These are phyloP conservation scores for Firmiana major DNA, from an alignment of 345 rosid species.

Conservation along the genomic window DNA sequence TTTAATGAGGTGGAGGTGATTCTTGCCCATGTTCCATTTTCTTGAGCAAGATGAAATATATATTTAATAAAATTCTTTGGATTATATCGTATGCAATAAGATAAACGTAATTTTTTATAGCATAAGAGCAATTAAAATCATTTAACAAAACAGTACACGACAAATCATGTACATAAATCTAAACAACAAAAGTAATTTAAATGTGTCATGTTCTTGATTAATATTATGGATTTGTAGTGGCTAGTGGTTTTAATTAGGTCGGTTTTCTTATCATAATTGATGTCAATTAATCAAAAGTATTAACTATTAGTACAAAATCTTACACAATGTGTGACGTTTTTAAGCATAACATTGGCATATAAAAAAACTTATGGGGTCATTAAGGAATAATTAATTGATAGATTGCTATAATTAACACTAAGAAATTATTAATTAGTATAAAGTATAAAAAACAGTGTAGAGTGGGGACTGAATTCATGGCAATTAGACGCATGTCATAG, in stretches of 20 bases:
- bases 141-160: no score
- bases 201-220: no score
- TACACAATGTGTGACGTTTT: constrained; percentile 2
- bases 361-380: not conserved
- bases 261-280: not conserved
- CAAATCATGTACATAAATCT: no score
- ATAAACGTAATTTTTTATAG: no score
- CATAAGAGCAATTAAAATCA: no score
- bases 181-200: no score
- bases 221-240: not conserved
- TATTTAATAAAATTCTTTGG: no score
- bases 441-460: not conserved
- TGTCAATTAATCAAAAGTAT: not conserved
- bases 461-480: not conserved
- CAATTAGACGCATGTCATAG: not conserved
- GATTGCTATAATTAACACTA: no score
- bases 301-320: not conserved
- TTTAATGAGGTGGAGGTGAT: no score
- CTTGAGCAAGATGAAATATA: not conserved
- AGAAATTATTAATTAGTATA: no score
- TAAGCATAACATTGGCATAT: not conserved
- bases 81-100: no score
- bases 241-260: not conserved
- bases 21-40: not conserved
- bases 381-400: not conserved